phyloP scores from a whole-genome alignment of 139 green algal species.

The Chlorella sp. region DNA sequence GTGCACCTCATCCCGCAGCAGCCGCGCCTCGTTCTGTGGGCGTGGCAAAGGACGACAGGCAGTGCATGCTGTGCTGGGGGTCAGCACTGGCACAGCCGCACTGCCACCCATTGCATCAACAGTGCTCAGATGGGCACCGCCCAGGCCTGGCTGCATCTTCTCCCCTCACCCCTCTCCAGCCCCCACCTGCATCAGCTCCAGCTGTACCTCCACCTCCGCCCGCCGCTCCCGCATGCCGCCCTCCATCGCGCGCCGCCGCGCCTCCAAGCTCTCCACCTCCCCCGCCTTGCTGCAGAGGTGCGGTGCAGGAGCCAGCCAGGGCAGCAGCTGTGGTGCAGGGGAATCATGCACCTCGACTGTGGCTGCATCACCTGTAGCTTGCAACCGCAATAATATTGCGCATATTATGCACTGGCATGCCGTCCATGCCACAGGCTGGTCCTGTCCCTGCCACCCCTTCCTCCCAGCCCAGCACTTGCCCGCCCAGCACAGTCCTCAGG shows the following conservation, averaged over 20 bases:
- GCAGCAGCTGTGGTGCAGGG: background rate
- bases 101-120: too few species aligned
- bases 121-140: too few species aligned
- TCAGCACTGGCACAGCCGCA: too few species aligned
- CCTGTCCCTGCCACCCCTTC: too few species aligned
- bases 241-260: slow-evolving; percentile 79
- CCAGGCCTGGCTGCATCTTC: too few species aligned
- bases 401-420: too few species aligned
- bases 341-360: too few species aligned
- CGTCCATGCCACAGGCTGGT: too few species aligned
- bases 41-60: background rate
- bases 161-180: too few species aligned
- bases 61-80: too few species aligned
- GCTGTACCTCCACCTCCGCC: slow-evolving; percentile 76
- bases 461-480: slow-evolving; percentile 23
- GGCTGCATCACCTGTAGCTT: too few species aligned
- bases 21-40: slow-evolving; percentile 75
- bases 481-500: slow-evolving; percentile 68
- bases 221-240: slow-evolving; percentile 82
- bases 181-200: slow-evolving; percentile 32
- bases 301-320: background rate
- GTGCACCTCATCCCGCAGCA: slow-evolving; percentile 86
- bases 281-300: slow-evolving; percentile 54
- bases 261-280: slow-evolving; percentile 83
- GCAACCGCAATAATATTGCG: too few species aligned